Evolutionary conservation across 441 rosid species (phyloP).

Genomic region (Populus hybrid): DNA sequence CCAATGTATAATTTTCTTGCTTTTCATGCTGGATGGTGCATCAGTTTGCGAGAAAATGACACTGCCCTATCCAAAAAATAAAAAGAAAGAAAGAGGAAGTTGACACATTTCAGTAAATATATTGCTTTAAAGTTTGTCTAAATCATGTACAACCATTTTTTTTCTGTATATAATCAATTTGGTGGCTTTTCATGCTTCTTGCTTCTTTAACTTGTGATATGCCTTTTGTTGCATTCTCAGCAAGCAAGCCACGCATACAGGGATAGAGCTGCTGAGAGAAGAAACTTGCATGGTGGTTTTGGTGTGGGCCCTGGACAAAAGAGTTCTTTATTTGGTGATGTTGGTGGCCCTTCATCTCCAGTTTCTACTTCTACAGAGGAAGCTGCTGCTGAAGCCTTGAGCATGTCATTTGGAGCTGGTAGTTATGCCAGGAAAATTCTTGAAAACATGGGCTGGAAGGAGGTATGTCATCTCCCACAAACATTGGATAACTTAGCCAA

Average conservation of each 20-base stretch:
- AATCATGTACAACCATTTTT: neutral
- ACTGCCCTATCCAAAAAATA: neutral
- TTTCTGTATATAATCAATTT: neutral
- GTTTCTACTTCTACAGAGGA: conserved; percentile 41
- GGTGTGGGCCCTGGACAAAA: conserved; percentile 92
- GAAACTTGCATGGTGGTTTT: conserved; percentile 76
- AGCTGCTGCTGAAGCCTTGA: conserved; percentile 65
- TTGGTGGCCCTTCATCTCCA: conserved; percentile 25
- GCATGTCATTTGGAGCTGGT: conserved; percentile 69
- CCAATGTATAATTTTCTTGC: neutral
- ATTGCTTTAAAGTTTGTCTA: neutral
- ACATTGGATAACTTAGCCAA: neutral
- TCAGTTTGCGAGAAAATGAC: neutral
- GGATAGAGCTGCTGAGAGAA: conserved; percentile 94
- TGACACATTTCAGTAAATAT: neutral
- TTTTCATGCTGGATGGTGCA: neutral
- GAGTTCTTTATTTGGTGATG: conserved; percentile 22
- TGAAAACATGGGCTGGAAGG: conserved; percentile 90
- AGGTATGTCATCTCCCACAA: conserved; percentile 31
- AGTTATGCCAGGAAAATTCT: conserved; percentile 80
- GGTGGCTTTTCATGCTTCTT: neutral
- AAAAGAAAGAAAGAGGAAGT: neutral
- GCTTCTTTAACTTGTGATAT: neutral
- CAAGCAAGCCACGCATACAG: conserved; percentile 46
- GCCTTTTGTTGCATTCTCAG: conserved; percentile 31